A percentile compares a stretch with the other conserved stretches of the same genome.
phyloP scores from a whole-genome alignment of 202 grass and related monocot species.

The Dendrocalamus latiflorus region DNA sequence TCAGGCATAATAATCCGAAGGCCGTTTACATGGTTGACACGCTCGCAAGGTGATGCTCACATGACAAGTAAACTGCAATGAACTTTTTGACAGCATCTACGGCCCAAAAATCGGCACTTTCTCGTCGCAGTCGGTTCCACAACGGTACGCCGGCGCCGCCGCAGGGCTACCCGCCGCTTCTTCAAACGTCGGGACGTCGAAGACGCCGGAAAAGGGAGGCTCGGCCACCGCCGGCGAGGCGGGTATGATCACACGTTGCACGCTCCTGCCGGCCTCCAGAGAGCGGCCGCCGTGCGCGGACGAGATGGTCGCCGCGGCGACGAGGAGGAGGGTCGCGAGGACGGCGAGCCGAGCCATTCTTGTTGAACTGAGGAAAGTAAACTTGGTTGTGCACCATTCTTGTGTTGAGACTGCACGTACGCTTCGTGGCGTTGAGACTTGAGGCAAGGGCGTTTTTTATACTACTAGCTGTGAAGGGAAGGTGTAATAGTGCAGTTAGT shows the following conservation, averaged over 20 bases:
- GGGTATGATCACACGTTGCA: not conserved
- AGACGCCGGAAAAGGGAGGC: not conserved
- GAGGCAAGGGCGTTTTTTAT: not conserved
- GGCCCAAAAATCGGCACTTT: not conserved
- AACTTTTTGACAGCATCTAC: not conserved
- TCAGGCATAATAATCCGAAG: not conserved
- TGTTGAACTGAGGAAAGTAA: not conserved
- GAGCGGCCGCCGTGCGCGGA: not conserved
- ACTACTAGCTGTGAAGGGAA: not conserved
- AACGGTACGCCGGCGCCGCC: not conserved
- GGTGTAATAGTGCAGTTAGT: not conserved
- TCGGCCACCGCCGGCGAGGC: not conserved
- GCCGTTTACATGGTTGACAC: not conserved
- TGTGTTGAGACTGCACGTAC: not conserved
- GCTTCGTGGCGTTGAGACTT: not conserved
- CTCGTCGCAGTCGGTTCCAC: not conserved
- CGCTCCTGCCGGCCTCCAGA: not conserved
- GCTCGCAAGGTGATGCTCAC: not conserved
- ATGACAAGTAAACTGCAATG: not conserved
- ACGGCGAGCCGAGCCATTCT: constrained; percentile 7
- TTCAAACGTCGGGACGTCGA: not conserved
- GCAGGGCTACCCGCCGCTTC: not conserved
- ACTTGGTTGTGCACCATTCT: not conserved
- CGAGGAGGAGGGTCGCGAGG: not conserved
- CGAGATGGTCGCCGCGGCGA: not conserved